A percentile compares a stretch with the other conserved stretches of the same genome.
Conservation (phyloP, 2,329 filamentous ascomycete genomes). For the Byssochlamys sp. region DNA sequence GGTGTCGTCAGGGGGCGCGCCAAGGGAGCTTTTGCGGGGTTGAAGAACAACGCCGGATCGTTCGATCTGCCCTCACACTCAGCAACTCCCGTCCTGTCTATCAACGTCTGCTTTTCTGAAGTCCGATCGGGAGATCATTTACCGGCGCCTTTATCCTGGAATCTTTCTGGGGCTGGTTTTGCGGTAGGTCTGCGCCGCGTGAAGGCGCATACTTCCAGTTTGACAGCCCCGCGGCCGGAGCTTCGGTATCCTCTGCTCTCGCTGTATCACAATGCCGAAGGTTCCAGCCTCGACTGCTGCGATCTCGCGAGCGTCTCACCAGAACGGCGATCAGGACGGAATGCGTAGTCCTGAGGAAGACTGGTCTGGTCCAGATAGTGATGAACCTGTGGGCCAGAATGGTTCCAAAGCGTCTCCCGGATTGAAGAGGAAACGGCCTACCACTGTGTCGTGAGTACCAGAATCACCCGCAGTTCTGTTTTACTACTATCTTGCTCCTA, state of each 20-base stretch:
- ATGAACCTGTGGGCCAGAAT: slow-evolving; percentile 19
- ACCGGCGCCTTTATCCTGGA: not conserved
- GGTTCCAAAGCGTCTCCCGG: slow-evolving; percentile 17
- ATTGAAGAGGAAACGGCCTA: slow-evolving; percentile 29
- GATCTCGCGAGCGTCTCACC: slow-evolving; percentile 14
- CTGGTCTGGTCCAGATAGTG: slow-evolving; percentile 27
- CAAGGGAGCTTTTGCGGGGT: not conserved
- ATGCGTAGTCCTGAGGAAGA: slow-evolving; percentile 25
- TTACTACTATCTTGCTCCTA: not conserved
- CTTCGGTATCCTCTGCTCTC: slow-evolving; percentile 14
- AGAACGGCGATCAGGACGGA: slow-evolving; percentile 15
- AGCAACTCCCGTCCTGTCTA: not conserved
- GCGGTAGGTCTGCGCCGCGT: not conserved
- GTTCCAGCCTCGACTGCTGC: slow-evolving; percentile 12
- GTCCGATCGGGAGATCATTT: not conserved
- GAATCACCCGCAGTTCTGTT: not conserved
- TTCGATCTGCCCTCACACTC: not conserved
- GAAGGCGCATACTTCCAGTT: not conserved
- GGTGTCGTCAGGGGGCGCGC: not conserved
- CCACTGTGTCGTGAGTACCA: slow-evolving; percentile 29
- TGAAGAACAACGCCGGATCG: not conserved
- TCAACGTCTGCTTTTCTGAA: not conserved
- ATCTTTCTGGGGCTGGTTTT: not conserved
- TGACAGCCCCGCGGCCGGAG: not conserved
- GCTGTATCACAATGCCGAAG: slow-evolving; percentile 24